Evolutionary conservation across 306 rosid genomes (phyloP).

Genomic region (Vigna mungo): DNA sequence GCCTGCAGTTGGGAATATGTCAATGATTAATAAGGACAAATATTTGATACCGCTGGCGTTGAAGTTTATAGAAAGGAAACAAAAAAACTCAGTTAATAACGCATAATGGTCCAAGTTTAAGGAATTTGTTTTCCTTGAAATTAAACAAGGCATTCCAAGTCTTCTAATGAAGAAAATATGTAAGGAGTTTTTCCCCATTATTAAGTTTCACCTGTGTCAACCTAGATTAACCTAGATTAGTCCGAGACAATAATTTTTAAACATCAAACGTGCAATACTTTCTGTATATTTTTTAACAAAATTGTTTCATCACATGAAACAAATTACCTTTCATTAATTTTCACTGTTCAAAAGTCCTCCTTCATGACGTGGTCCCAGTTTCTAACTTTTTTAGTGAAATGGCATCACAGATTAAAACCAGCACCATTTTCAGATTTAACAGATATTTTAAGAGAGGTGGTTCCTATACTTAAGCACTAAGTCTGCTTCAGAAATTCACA

Average conservation of each 20-base stretch:
- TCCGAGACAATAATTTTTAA: not conserved
- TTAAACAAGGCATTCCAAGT: not conserved
- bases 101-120: not conserved
- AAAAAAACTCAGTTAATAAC: not conserved
- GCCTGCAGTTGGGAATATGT: not conserved
- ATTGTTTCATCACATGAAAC: not conserved
- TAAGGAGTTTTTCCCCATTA: not conserved
- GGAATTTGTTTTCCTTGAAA: slow-evolving; percentile 4
- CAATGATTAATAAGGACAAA: not conserved
- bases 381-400: not conserved
- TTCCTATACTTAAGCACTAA: slow-evolving; percentile 44
- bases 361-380: not conserved
- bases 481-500: slow-evolving; percentile 33
- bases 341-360: not conserved
- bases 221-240: not conserved
- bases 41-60: not conserved
- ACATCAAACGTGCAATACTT: not conserved
- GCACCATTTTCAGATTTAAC: not conserved
- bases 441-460: not conserved
- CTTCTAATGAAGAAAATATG: not conserved
- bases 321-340: not conserved
- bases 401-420: not conserved
- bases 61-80: not conserved
- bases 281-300: not conserved
- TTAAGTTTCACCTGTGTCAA: not conserved